Percentiles rank a stretch among this genome's conserved stretches.
Evolutionary conservation across 352 stramenopile species (phyloP).

Genomic region (Globisporangium middletonii): DNA sequence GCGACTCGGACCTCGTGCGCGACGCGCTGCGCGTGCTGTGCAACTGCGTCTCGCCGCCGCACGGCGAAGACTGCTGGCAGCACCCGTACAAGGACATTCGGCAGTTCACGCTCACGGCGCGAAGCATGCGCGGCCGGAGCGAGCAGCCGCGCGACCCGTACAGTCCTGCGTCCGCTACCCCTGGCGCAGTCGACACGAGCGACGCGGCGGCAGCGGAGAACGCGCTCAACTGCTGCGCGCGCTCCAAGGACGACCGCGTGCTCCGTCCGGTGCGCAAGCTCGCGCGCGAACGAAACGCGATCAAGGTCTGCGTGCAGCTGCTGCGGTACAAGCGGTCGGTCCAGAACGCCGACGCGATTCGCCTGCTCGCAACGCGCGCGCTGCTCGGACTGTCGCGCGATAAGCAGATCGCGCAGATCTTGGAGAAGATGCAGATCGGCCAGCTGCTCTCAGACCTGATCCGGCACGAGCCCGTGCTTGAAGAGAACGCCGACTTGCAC

Average conservation of each 20-base stretch:
- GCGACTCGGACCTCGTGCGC: slow-evolving; percentile 71
- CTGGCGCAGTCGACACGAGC: background rate
- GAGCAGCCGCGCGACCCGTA: slow-evolving; percentile 9
- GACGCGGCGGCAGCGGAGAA: slow-evolving; percentile 11
- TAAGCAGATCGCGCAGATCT: slow-evolving; percentile 83
- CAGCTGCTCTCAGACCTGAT: slow-evolving; percentile 86
- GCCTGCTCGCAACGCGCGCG: slow-evolving; percentile 72
- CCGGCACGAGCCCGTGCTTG: slow-evolving; percentile 73
- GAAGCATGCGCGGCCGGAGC: slow-evolving; percentile 57
- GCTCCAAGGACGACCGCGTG: slow-evolving; percentile 60
- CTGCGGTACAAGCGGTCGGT: slow-evolving; percentile 85
- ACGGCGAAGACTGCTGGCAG: slow-evolving; percentile 78
- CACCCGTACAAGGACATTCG: slow-evolving; percentile 82
- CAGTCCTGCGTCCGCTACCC: background rate
- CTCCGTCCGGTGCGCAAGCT: slow-evolving; percentile 66
- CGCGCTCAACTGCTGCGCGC: slow-evolving; percentile 37
- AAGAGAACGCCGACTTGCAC: slow-evolving; percentile 83
- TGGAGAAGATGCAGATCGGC: slow-evolving; percentile 88
- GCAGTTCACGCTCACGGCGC: slow-evolving; percentile 66
- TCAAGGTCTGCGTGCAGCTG: slow-evolving; percentile 85
- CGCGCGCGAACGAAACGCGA: slow-evolving; percentile 72
- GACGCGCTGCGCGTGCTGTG: slow-evolving; percentile 73
- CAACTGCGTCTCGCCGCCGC: slow-evolving; percentile 76
- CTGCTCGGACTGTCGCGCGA: slow-evolving; percentile 81
- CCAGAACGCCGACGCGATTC: slow-evolving; percentile 82